Percentiles rank a stretch among this genome's conserved stretches.
These are phyloP conservation scores for Lepraria neglecta DNA, from an alignment of 495 filamentous ascomycete genomes.

Conservation along the genomic window DNA sequence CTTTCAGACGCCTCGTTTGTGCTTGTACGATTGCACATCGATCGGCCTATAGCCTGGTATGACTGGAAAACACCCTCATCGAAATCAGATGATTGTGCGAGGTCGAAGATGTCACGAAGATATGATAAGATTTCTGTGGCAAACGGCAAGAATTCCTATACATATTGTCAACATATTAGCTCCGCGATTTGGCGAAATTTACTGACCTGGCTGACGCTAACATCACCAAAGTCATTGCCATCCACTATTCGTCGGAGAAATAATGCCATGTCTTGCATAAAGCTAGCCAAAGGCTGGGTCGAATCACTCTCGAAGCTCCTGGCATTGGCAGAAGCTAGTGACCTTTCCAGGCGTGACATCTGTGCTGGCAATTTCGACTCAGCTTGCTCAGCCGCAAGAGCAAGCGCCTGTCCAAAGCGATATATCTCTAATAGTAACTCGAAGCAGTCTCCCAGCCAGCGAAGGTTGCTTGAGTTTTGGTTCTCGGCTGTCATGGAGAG, in stretches of 20 bases:
- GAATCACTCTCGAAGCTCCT: slow-evolving; percentile 59
- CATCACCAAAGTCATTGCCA: background rate
- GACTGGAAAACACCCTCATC: slow-evolving; percentile 52
- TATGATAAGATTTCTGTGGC: slow-evolving; percentile 18
- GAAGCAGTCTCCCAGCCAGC: slow-evolving; percentile 43
- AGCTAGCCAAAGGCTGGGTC: slow-evolving; percentile 48
- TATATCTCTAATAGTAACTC: slow-evolving; percentile 47
- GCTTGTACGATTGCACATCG: slow-evolving; percentile 28
- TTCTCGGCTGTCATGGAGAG: slow-evolving; percentile 35
- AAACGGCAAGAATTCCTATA: slow-evolving; percentile 14
- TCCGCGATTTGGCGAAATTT: slow-evolving; percentile 21
- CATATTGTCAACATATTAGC: slow-evolving; percentile 29
- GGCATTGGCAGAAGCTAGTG: slow-evolving; percentile 51
- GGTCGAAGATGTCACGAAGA: slow-evolving; percentile 30
- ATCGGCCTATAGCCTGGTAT: slow-evolving; percentile 44
- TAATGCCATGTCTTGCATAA: slow-evolving; percentile 37
- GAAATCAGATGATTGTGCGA: slow-evolving; percentile 33
- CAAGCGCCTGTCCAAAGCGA: slow-evolving; percentile 28
- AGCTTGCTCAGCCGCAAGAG: slow-evolving; percentile 33
- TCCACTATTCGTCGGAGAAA: slow-evolving; percentile 9
- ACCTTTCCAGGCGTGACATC: slow-evolving; percentile 65
- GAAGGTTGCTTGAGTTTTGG: slow-evolving; percentile 20
- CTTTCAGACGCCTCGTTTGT: background rate
- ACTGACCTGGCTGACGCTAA: background rate
- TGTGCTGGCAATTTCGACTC: slow-evolving; percentile 49